Percentiles rank a stretch among this genome's conserved stretches.
phyloP scores from a whole-genome alignment of 1,139 yeast genomes.

The Yamadazyma dushanensis region DNA sequence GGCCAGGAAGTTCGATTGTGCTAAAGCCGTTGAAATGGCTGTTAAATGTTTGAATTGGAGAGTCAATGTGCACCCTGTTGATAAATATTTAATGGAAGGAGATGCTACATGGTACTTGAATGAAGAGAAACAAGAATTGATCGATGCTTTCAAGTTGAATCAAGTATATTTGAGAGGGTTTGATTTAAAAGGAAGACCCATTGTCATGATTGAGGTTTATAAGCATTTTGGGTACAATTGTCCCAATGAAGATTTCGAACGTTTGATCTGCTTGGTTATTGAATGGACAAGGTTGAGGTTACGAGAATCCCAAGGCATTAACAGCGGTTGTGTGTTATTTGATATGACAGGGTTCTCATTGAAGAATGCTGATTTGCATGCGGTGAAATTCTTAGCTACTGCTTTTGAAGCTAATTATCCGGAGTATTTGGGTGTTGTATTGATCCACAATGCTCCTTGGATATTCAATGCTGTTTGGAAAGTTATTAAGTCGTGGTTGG shows the following conservation, averaged over 20 bases:
- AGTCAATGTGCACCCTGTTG: slow-evolving; percentile 53
- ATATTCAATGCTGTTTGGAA: slow-evolving; percentile 49
- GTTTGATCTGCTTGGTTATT: slow-evolving; percentile 63
- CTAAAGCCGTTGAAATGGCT: slow-evolving; percentile 63
- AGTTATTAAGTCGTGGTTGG: slow-evolving; percentile 46
- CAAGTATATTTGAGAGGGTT: slow-evolving; percentile 67
- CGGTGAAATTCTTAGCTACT: slow-evolving; percentile 46
- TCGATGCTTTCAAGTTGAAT: slow-evolving; percentile 51
- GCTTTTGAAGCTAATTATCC: slow-evolving; percentile 51
- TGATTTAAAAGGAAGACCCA: slow-evolving; percentile 66
- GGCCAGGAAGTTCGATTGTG: slow-evolving; percentile 74
- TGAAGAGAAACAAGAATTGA: slow-evolving; percentile 39
- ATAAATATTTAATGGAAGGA: slow-evolving; percentile 57
- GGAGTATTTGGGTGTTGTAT: slow-evolving; percentile 42
- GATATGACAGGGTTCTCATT: slow-evolving; percentile 63
- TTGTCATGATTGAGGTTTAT: slow-evolving; percentile 71
- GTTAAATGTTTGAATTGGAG: slow-evolving; percentile 74
- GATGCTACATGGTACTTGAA: slow-evolving; percentile 41
- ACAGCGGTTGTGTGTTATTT: slow-evolving; percentile 72
- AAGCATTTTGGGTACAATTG: slow-evolving; percentile 73
- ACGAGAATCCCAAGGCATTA: slow-evolving; percentile 53
- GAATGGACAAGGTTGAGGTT: slow-evolving; percentile 69
- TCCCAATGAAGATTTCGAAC: slow-evolving; percentile 63
- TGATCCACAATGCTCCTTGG: slow-evolving; percentile 52
- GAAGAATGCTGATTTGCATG: slow-evolving; percentile 46